A percentile compares a stretch with the other conserved stretches of the same genome.
phyloP scores from a whole-genome alignment of 2,329 filamentous ascomycete species.

The Phaeosphaeriaceae sp. region DNA sequence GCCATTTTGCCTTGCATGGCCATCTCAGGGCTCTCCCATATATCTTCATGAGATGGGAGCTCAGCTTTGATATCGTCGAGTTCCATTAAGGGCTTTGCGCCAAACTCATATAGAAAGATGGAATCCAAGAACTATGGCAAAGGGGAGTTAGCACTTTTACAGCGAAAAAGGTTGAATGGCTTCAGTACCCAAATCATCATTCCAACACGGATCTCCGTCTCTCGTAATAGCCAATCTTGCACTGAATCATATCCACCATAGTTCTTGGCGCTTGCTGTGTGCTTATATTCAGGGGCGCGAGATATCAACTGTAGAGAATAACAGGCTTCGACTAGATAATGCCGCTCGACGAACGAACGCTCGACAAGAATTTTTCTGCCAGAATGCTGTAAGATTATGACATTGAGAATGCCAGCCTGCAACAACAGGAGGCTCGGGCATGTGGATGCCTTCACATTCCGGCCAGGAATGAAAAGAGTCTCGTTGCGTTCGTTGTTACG shows the following conservation, averaged over 20 bases:
- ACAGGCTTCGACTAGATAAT: slow-evolving; percentile 11
- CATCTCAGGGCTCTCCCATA: slow-evolving; percentile 11
- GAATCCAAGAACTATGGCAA: slow-evolving; percentile 6
- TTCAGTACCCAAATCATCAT: slow-evolving; percentile 12
- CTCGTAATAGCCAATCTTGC: slow-evolving; percentile 1
- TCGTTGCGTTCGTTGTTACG: neutral
- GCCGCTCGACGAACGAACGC: slow-evolving; percentile 5
- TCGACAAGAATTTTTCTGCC: slow-evolving; percentile 10
- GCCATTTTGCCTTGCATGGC: neutral
- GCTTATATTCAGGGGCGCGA: neutral
- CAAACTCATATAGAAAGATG: slow-evolving; percentile 14
- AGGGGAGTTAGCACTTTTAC: neutral
- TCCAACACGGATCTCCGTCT: slow-evolving; percentile 9
- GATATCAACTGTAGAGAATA: slow-evolving; percentile 7
- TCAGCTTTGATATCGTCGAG: slow-evolving; percentile 9
- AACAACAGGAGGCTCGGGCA: slow-evolving; percentile 1
- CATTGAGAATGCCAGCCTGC: slow-evolving; percentile 17
- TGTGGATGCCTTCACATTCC: neutral
- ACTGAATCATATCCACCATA: neutral
- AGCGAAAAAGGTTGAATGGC: neutral
- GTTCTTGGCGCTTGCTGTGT: neutral
- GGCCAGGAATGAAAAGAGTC: neutral
- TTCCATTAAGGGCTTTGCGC: slow-evolving; percentile 13
- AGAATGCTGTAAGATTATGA: slow-evolving; percentile 15
- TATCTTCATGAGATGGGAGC: slow-evolving; percentile 15